Evolutionary conservation across 2,329 filamentous ascomycete species (phyloP), one percentile per base, ranked within the genome.

Genomic region (Fusarium kyushuense): DNA sequence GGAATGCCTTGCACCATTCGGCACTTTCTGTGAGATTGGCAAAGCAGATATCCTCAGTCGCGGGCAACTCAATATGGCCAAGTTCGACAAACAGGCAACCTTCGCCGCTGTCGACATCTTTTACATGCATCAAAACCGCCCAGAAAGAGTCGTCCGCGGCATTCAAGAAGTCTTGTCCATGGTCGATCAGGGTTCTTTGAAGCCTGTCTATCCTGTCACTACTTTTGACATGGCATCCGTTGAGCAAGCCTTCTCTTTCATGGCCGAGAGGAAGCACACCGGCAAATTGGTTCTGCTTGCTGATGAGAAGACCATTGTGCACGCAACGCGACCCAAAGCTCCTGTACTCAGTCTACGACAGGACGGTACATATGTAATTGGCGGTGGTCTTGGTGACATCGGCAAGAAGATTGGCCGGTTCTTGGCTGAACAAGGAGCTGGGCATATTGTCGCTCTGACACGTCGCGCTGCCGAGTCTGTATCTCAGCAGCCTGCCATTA

Each of bases 1-100:
- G 54, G 54, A 57, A 7, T 51, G 36, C 14, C 29, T 57, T 4
- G 45, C 54, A 10, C 54, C 54, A 6, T 57, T 57, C 9, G 54
- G 54, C 5, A 57, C 36, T 4, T 51, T 57, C 5, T 57, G 54
- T 7, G 45, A 57, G 23, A 49, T 51, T 11, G 54, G 54, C 14
- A 57, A 57, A 14, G 36, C 54, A 13, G 54, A 57, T 16, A 57
- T 57, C 2, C 17, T 57, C 11, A 19, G 54, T 5, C 13, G 38
- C 11, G 29, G 54, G 11, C 45, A 51, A 29, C 45, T 57, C 38
- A 30, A 17, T 6, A 57, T 57, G 54, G 29, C 54, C 45, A 51
- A 51, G 1, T 57, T 57, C 11, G 30, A 57, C 23, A 51, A 42
- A 21, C 54, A 57, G n/a, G 54, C 36, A 10, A 51, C 45, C 5